A percentile compares a stretch with the other conserved stretches of the same genome.
These are phyloP conservation scores for Magnusiomyces sp. DNA, from an alignment of 1,139 yeast species.

Conservation along the genomic window DNA sequence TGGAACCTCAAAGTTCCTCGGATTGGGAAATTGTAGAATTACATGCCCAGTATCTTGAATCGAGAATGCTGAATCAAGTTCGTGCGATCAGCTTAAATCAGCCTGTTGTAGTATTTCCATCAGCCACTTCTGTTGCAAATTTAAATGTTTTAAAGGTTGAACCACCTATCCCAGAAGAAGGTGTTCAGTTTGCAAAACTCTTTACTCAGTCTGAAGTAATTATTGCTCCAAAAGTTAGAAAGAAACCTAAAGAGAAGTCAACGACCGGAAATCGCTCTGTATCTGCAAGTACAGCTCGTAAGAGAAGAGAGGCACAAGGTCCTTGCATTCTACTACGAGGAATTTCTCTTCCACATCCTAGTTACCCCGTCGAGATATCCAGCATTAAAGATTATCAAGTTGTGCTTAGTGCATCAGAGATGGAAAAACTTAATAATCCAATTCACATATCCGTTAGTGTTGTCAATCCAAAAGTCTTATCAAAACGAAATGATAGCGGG, in stretches of 20 bases:
- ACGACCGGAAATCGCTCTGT: conserved; percentile 21
- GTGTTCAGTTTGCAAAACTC: conserved; percentile 44
- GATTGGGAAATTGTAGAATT: conserved; percentile 92
- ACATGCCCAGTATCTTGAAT: conserved; percentile 72
- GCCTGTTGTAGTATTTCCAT: conserved; percentile 62
- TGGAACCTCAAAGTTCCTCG: conserved; percentile 67
- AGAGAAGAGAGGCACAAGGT: conserved; percentile 14
- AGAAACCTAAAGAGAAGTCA: conserved; percentile 22
- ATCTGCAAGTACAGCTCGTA: conserved; percentile 15
- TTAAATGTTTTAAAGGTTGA: conserved; percentile 58
- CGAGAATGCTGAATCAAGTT: conserved; percentile 67
- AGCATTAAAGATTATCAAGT: conserved; percentile 33
- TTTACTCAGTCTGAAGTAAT: conserved; percentile 71
- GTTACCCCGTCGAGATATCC: conserved; percentile 4
- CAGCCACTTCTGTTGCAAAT: conserved; percentile 54
- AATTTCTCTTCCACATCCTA: conserved; percentile 45
- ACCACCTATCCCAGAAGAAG: conserved; percentile 29
- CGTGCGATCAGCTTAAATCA: conserved; percentile 62
- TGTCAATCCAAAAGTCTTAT: conserved; percentile 28
- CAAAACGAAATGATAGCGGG: conserved; percentile 4
- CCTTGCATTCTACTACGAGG: conserved; percentile 47
- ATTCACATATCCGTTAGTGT: conserved; percentile 53
- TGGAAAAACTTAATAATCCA: conserved; percentile 30
- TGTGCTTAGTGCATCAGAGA: conserved; percentile 37
- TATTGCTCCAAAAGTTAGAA: conserved; percentile 67